phyloP scores from a whole-genome alignment of 139 green algal genomes.

The Diplosphaera chodatii region DNA sequence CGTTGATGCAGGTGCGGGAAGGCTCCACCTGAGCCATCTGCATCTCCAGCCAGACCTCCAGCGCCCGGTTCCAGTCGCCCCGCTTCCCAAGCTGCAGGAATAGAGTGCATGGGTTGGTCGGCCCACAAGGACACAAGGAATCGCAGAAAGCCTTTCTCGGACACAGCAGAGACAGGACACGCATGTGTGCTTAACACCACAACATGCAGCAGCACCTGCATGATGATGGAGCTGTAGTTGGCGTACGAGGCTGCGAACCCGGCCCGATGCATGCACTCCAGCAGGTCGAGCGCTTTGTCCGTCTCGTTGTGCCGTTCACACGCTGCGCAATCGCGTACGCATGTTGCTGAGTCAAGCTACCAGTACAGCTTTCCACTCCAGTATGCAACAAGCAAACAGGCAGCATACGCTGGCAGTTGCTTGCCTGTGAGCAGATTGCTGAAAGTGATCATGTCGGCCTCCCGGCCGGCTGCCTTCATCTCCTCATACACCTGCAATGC shows the following conservation, averaged over 20 bases:
- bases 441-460: constrained; percentile 48
- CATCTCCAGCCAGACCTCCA: background rate
- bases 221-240: constrained; percentile 32
- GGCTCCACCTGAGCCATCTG: background rate
- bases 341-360: background rate
- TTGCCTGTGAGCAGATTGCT: constrained; percentile 6
- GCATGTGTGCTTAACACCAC: too few species aligned
- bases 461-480: constrained; percentile 34
- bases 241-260: constrained; percentile 16
- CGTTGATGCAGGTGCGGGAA: background rate
- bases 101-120: too few species aligned
- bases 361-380: too few species aligned
- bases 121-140: too few species aligned
- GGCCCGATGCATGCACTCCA: constrained; percentile 30
- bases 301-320: constrained; percentile 30
- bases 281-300: constrained; percentile 20
- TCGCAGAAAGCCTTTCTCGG: too few species aligned
- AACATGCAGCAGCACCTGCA: too few species aligned
- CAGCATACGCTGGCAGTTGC: too few species aligned
- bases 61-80: background rate
- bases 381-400: too few species aligned
- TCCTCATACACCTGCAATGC: constrained; percentile 17
- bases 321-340: background rate
- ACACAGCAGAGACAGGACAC: too few species aligned
- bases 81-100: background rate